Conservation (phyloP, 768 basidiomycete genomes). For the Melanogaster broomeanus region DNA sequence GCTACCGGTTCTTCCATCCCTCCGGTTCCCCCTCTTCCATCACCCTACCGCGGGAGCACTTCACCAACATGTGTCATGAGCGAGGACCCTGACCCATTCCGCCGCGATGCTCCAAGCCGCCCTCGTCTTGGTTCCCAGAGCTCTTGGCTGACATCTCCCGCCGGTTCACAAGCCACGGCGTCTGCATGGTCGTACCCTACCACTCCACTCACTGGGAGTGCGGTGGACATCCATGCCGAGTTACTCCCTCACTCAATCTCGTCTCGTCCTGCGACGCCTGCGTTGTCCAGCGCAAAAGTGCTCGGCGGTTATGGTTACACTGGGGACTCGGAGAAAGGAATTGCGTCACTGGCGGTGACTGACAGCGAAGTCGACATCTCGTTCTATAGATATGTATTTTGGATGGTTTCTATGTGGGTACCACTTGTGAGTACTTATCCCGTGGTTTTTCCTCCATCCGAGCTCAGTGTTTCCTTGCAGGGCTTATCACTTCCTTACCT, state of each 20-base stretch:
- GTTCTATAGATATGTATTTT: constrained; percentile 53
- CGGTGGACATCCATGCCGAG: constrained; percentile 44
- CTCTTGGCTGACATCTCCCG: constrained; percentile 73
- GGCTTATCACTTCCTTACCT: constrained; percentile 66
- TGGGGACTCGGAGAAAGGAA: constrained; percentile 57
- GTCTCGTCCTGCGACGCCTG: constrained; percentile 53
- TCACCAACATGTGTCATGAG: constrained; percentile 43
- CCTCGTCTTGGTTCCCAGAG: constrained; percentile 62
- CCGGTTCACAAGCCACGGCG: constrained; percentile 55
- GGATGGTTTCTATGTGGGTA: constrained; percentile 69
- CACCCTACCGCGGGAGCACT: constrained; percentile 50
- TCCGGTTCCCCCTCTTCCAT: constrained; percentile 59
- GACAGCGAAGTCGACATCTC: constrained; percentile 57
- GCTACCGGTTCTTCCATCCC: constrained; percentile 48
- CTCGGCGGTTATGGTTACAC: constrained; percentile 70
- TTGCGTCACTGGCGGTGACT: constrained; percentile 45
- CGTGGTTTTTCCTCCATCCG: not conserved
- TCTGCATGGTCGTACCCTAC: constrained; percentile 74
- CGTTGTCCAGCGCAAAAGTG: constrained; percentile 58
- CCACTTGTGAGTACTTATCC: constrained; percentile 55
- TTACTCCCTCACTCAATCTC: constrained; percentile 38
- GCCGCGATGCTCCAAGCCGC: constrained; percentile 51
- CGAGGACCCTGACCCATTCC: constrained; percentile 65
- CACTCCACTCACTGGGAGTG: constrained; percentile 41
- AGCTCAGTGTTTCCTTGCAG: constrained; percentile 34